Conservation (phyloP, 1,139 yeast genomes). For the Pichia sp. region DNA sequence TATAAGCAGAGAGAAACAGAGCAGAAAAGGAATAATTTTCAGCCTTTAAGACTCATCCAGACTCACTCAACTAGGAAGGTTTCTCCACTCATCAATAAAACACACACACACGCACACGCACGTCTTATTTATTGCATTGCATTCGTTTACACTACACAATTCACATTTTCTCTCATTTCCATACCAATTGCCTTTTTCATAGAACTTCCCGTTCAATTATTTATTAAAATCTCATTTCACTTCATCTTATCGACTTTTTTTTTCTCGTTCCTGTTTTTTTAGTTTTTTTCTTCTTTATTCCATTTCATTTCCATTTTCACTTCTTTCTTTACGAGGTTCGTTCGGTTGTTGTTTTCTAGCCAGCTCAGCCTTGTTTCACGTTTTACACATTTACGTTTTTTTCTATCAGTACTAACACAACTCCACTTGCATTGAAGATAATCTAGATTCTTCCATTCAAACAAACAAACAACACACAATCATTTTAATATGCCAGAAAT, state of each 20-base stretch:
- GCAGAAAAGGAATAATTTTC: too few relatives aligned
- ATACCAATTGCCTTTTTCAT: neutral
- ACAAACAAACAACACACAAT: neutral
- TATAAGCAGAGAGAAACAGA: too few relatives aligned
- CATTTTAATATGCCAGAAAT: neutral
- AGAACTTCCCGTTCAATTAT: neutral
- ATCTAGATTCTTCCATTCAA: neutral
- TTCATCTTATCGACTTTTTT: neutral
- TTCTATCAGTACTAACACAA: too few relatives aligned
- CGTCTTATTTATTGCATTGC: neutral
- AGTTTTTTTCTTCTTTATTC: constrained; percentile 1
- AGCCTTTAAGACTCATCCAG: too few relatives aligned
- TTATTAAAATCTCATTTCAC: neutral
- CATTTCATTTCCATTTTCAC: constrained; percentile 1
- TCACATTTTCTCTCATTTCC: neutral
- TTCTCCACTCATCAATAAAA: too few relatives aligned
- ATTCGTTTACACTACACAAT: neutral
- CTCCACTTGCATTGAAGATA: too few relatives aligned
- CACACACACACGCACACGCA: too few relatives aligned
- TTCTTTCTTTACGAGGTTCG: too few relatives aligned
- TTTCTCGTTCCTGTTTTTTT: neutral
- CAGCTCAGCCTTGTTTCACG: too few relatives aligned
- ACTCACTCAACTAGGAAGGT: too few relatives aligned
- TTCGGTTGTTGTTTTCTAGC: too few relatives aligned
- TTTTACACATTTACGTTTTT: too few relatives aligned